Evolutionary conservation across 139 green algal species (phyloP), one percentile per base, ranked within the genome.

Genomic region (Picochlorum sp.): DNA sequence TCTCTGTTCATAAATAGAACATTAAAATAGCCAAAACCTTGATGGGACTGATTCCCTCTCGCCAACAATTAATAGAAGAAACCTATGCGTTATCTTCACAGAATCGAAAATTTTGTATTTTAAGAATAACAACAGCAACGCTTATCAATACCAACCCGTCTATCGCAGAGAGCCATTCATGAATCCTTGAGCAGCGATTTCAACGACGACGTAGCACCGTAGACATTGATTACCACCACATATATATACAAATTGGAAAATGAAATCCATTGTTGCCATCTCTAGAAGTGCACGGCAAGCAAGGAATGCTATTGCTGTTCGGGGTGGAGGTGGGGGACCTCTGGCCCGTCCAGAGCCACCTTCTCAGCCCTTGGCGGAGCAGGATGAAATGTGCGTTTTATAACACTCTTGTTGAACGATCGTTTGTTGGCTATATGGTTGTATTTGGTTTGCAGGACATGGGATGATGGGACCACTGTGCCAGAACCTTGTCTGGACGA

Each of bases 381-480:
- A 84, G 44, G 80, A 89, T 56, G 82, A 89, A 69, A 67, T 89
- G 61, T 77, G 54, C 66, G 71, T 64, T 26, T 18, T 11, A 51
- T 65, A 38, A 28, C 0, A 6, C 4, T 64, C 10, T 14, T 10
- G 37, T 52, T 52, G 0, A 6, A 37, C 10, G 50, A 5, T 26
- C 3, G 34, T 26, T 0, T 26, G 0, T 11, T 26, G 4, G 13
- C 15, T 26, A 30, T 58, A 23, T 38, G 56, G 14, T 18, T 18
- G 45, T 14, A n/a, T 64, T 14, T 28, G 16, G 28, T 30, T 30
- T 61, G 70, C 71, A 77, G 71, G 56, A 80, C 66, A 18, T 90
- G 83, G 83, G 80, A 90, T 57, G 83, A 90, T 65, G 83, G 83
- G 24, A 89, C 71, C 2, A 69, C 63, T 14, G 73, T 80, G 32